phyloP scores from a whole-genome alignment of 176 grass and related monocot species.

The Carex parvula region DNA sequence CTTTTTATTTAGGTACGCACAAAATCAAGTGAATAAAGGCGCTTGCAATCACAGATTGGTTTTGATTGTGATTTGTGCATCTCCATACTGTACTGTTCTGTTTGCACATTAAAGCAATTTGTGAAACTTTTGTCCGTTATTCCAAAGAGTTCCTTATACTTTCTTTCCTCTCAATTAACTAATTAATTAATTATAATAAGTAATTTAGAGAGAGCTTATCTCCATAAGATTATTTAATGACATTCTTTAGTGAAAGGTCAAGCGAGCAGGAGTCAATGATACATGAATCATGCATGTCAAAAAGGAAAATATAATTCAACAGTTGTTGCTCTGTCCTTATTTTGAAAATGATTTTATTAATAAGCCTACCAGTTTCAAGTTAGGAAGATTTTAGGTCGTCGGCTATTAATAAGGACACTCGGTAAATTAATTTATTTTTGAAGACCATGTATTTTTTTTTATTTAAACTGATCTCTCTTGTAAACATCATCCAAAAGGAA shows the following conservation, averaged over 20 bases:
- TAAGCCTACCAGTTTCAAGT: neutral
- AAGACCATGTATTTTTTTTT: neutral
- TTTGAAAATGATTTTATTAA: neutral
- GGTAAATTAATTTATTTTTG: neutral
- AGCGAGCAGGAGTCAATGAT: neutral
- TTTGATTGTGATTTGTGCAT: neutral
- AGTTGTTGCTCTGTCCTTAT: neutral
- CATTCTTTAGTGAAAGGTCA: neutral
- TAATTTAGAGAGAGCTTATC: neutral
- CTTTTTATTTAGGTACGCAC: neutral
- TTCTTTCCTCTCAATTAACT: neutral
- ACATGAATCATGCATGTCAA: neutral
- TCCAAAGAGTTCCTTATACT: neutral
- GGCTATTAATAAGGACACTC: neutral
- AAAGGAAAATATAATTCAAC: neutral
- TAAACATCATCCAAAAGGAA: neutral
- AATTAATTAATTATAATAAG: neutral
- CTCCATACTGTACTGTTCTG: neutral
- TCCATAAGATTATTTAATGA: neutral
- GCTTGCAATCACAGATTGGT: neutral
- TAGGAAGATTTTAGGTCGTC: neutral
- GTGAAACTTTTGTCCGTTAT: neutral
- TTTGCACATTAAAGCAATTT: neutral
- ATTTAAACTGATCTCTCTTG: neutral
- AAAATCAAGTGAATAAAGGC: neutral